phyloP scores from a whole-genome alignment of 2,329 filamentous ascomycete genomes.

The Cercospora zeina region DNA sequence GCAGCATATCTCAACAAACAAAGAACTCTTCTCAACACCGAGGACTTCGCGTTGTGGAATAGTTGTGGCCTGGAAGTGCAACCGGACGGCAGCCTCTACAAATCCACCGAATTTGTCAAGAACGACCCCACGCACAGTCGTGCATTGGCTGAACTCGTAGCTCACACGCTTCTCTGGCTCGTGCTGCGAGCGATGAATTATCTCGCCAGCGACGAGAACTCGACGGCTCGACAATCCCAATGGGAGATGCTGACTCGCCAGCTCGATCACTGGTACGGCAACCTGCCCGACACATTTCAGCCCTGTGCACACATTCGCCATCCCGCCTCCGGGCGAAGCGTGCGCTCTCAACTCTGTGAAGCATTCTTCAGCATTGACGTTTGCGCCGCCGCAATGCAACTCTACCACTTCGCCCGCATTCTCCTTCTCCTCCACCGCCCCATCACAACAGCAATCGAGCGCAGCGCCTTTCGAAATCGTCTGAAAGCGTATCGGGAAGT shows the following conservation, averaged over 20 bases:
- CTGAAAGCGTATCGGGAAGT: constrained; percentile 57
- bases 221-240: constrained; percentile 42
- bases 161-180: constrained; percentile 65
- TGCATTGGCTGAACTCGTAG: constrained; percentile 49
- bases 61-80: constrained; percentile 62
- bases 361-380: constrained; percentile 65
- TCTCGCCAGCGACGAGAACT: constrained; percentile 55
- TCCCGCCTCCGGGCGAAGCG: constrained; percentile 23
- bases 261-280: constrained; percentile 60
- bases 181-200: constrained; percentile 66
- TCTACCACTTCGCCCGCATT: constrained; percentile 65
- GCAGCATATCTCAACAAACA: constrained; percentile 58
- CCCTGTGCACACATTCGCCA: constrained; percentile 51
- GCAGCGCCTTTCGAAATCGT: constrained; percentile 53
- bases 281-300: constrained; percentile 61
- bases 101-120: constrained; percentile 52
- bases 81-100: constrained; percentile 49
- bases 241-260: constrained; percentile 59
- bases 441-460: constrained; percentile 42
- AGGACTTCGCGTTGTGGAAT: constrained; percentile 62
- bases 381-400: constrained; percentile 65
- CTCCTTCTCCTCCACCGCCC: constrained; percentile 60
- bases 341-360: constrained; percentile 45
- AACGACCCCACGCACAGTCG: constrained; percentile 51
- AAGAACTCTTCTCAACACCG: constrained; percentile 61